Conservation (phyloP, 805 yeast genomes). For the Hanseniaspora vineae region DNA sequence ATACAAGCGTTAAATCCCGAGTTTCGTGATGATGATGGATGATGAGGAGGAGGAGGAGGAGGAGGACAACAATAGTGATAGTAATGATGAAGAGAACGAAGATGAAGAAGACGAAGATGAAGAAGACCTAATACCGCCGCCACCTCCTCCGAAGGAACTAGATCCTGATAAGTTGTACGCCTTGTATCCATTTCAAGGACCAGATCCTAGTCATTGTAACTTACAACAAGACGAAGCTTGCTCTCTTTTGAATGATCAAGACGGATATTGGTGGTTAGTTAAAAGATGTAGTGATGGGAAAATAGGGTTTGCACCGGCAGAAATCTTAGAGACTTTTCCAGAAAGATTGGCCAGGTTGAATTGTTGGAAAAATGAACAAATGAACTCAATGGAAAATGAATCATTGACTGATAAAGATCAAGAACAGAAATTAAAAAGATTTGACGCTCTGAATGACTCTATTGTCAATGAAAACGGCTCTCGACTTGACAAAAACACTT, state of each 20-base stretch:
- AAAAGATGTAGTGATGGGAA: conserved; percentile 41
- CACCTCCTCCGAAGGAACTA: conserved; percentile 61
- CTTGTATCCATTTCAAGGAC: conserved; percentile 75
- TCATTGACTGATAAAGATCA: too few relatives aligned
- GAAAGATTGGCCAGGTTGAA: conserved; percentile 87
- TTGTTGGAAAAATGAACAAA: conserved; percentile 71
- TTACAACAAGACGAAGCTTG: conserved; percentile 74
- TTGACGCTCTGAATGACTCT: too few relatives aligned
- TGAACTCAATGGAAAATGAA: too few relatives aligned
- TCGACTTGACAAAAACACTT: too few relatives aligned
- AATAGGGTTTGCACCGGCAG: conserved; percentile 95
- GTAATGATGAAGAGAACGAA: conserved; percentile 2
- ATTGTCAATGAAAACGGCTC: too few relatives aligned
- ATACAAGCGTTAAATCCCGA: too few relatives aligned
- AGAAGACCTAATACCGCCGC: conserved; percentile 31
- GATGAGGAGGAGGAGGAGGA: neutral
- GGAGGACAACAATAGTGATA: conserved; percentile 6
- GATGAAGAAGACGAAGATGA: conserved; percentile 24
- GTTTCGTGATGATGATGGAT: neutral
- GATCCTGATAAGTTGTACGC: conserved; percentile 81
- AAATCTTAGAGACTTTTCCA: conserved; percentile 78
- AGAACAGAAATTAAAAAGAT: too few relatives aligned
- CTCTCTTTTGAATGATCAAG: conserved; percentile 70
- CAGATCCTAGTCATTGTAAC: conserved; percentile 85
- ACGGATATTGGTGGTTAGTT: conserved; percentile 96